Base-by-base conservation (phyloP, 331 rosid genomes). In the Ulmus americana region DNA sequence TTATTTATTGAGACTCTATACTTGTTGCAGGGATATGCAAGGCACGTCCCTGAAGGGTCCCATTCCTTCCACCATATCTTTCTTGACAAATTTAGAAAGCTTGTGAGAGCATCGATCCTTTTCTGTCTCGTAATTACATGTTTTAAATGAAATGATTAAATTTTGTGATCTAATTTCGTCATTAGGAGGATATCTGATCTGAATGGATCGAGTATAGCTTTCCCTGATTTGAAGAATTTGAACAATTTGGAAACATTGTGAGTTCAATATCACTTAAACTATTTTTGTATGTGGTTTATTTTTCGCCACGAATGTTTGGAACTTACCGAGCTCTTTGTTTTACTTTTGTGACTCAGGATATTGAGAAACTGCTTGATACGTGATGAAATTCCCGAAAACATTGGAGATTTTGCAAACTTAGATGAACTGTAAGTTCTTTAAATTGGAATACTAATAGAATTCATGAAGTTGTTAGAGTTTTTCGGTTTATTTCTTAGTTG, bases 11-110 rank as follows among this genome's bases (percentile, higher is more conserved):
- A 42, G 20, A 13, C 13, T 39, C 16, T 35, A 1, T 6, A 16
- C 74, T 41, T 66, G 42, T 10, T 67, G 70, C 73, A 90, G 96
- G 79, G 63, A 86, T 76, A 53, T 90, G 56, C 88, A 84, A 70
- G 96, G 96, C 65, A 90, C 96, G 44, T 78, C 83, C 47, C 73
- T 86, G 95, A 88, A 81, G 70, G 88, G 80, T 5, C 88, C 97
- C 5, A 72, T 90, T 76, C 95, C 95, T 77, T 48, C 80, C 35
- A 73, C 45, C 43, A 68, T 86, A 67, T 78, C 95, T 8, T 39
- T 8, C 13, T 74, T 90, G 76, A 77, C 20, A 79, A 74, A 46
- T 61, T 74, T 85, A 76, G 45, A 47, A 7, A 6, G 79, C 11
- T 45, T 91, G 97, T 91, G 76, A 88, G 97, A 66, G 20, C 63